phyloP scores from a whole-genome alignment of 2,329 filamentous ascomycete species.

The Fusarium buxicola region DNA sequence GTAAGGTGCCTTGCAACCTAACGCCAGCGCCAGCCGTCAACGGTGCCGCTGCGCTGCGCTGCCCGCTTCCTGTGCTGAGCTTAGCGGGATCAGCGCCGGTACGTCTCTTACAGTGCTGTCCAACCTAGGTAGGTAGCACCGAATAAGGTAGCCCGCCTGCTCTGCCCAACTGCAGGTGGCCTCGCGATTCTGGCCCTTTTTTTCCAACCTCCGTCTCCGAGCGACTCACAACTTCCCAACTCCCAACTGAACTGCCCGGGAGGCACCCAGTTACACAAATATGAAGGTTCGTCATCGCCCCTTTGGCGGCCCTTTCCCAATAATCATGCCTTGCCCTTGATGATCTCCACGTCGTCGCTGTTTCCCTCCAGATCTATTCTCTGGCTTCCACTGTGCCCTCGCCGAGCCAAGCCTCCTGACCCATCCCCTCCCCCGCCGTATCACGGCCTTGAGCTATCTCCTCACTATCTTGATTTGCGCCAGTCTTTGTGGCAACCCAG shows the following conservation, averaged over 20 bases:
- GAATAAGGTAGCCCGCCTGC: slow-evolving; percentile 40
- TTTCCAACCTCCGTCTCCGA: slow-evolving; percentile 37
- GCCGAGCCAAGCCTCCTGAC: slow-evolving; percentile 2
- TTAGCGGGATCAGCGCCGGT: slow-evolving; percentile 19
- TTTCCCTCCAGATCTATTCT: slow-evolving; percentile 19
- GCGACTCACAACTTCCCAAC: slow-evolving; percentile 41
- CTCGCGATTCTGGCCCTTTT: slow-evolving; percentile 42
- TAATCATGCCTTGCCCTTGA: slow-evolving; percentile 16
- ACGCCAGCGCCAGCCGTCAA: slow-evolving; percentile 31
- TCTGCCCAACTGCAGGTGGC: slow-evolving; percentile 33
- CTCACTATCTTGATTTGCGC: slow-evolving; percentile 24
- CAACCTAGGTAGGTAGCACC: slow-evolving; percentile 38
- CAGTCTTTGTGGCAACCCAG: slow-evolving; percentile 23
- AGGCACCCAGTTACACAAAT: slow-evolving; percentile 49
- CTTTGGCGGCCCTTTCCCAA: slow-evolving; percentile 31
- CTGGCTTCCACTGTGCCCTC: slow-evolving; percentile 13
- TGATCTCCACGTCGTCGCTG: slow-evolving; percentile 11
- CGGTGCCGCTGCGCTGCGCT: slow-evolving; percentile 23
- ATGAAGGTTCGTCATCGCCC: slow-evolving; percentile 52
- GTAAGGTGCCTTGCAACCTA: slow-evolving; percentile 32
- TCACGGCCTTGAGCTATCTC: slow-evolving; percentile 10
- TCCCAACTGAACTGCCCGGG: slow-evolving; percentile 47
- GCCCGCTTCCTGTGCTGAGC: slow-evolving; percentile 9
- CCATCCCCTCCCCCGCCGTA: slow-evolving; percentile 32
- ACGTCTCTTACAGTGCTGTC: slow-evolving; percentile 18